These are phyloP conservation scores for Tricholoma sp. DNA, from an alignment of 768 basidiomycete species.

Conservation along the genomic window DNA sequence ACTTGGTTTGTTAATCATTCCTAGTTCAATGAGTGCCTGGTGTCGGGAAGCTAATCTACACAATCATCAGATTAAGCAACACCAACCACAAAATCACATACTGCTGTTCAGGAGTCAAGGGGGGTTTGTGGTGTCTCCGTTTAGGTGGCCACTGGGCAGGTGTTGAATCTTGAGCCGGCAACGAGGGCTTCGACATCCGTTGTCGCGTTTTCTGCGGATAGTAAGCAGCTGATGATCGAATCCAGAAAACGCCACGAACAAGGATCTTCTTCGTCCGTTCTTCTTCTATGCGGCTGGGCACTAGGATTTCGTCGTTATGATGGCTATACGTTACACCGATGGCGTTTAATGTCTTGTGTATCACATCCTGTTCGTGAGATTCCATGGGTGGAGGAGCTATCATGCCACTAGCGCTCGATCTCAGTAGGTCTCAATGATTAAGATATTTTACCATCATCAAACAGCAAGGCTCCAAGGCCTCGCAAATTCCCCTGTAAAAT, in stretches of 20 bases:
- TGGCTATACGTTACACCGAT: conserved; percentile 72
- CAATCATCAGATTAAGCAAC: background rate
- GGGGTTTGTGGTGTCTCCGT: conserved; percentile 50
- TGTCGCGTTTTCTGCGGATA: conserved; percentile 27
- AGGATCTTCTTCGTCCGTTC: conserved; percentile 52
- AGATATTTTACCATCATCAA: conserved; percentile 52
- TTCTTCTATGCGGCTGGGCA: conserved; percentile 64
- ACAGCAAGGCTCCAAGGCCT: conserved; percentile 61
- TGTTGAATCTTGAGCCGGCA: conserved; percentile 21
- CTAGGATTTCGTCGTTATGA: conserved; percentile 65
- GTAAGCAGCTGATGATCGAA: background rate
- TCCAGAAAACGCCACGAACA: conserved; percentile 29
- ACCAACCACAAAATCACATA: conserved; percentile 18
- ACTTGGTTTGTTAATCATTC: conserved; percentile 46
- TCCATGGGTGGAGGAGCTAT: conserved; percentile 32
- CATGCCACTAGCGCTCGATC: background rate
- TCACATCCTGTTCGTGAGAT: conserved; percentile 38
- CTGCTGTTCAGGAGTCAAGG: conserved; percentile 46
- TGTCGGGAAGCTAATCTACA: conserved; percentile 50
- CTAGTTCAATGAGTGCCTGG: conserved; percentile 57
- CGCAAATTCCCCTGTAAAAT: conserved; percentile 43
- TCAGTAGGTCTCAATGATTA: background rate
- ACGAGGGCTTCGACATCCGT: conserved; percentile 14
- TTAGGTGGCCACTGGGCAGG: conserved; percentile 61
- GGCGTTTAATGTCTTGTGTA: conserved; percentile 48